These are phyloP conservation scores for Chenopodium quinoa DNA, from an alignment of 148 eudicot species.

Conservation along the genomic window DNA sequence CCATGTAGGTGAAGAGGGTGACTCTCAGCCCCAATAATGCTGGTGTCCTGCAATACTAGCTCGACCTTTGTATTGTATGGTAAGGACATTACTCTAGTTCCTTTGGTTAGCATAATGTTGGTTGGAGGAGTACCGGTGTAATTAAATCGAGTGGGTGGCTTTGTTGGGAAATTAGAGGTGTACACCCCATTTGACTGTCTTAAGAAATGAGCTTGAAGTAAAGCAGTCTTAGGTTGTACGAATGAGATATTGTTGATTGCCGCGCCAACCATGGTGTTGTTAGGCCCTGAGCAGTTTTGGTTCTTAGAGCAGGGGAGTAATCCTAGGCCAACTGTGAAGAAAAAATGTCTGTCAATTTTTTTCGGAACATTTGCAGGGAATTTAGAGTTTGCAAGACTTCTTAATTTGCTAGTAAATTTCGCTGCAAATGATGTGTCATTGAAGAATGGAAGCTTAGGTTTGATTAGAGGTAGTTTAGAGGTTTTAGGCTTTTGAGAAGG, in stretches of 20 bases:
- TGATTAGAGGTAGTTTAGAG: background rate
- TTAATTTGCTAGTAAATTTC: conserved; percentile 15
- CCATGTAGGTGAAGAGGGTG: conserved; percentile 36
- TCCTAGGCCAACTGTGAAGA: conserved; percentile 32
- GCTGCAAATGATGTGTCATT: conserved; percentile 30
- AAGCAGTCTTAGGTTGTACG: conserved; percentile 18
- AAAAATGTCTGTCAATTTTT: conserved; percentile 25
- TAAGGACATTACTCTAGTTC: conserved; percentile 16
- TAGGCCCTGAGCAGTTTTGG: conserved; percentile 24
- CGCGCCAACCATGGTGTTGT: conserved; percentile 26
- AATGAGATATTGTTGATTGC: conserved; percentile 23
- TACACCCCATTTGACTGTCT: conserved; percentile 20
- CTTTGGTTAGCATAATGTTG: conserved; percentile 16
- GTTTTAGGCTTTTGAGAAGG: background rate
- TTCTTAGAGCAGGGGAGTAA: conserved; percentile 17
- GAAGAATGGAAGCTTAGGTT: conserved; percentile 30
- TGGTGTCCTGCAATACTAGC: conserved; percentile 30
- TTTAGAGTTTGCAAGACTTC: conserved; percentile 18
- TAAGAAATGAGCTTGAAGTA: conserved; percentile 28
- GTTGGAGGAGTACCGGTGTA: conserved; percentile 27
- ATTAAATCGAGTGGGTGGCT: conserved; percentile 21
- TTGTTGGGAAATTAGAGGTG: conserved; percentile 13
- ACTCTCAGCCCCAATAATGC: conserved; percentile 29
- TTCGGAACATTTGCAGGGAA: conserved; percentile 28
- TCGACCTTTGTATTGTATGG: conserved; percentile 22